Percentiles rank a stretch among this genome's conserved stretches.
phyloP scores from a whole-genome alignment of 2,329 filamentous ascomycete genomes.

The Ophiostoma pallidulum region DNA sequence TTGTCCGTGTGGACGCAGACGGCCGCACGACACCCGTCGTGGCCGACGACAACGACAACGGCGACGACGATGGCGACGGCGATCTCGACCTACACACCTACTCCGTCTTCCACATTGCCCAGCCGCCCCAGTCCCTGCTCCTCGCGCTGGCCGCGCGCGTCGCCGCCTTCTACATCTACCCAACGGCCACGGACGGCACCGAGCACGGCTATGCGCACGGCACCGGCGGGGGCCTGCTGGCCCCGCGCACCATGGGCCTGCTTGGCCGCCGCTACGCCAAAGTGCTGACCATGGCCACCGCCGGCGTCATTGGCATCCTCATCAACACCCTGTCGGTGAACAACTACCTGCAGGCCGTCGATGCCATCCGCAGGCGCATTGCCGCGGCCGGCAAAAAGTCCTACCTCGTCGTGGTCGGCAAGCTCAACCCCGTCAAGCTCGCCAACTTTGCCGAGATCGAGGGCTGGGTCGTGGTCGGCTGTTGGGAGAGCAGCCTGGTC shows the following conservation, averaged over 20 bases:
- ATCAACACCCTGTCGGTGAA: slow-evolving; percentile 91
- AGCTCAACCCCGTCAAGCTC: slow-evolving; percentile 89
- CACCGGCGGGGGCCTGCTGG: slow-evolving; percentile 9
- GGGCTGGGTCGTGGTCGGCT: slow-evolving; percentile 94
- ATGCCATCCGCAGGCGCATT: slow-evolving; percentile 64
- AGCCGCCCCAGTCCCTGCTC: slow-evolving; percentile 72
- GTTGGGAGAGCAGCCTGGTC: slow-evolving; percentile 91
- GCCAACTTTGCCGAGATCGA: slow-evolving; percentile 95
- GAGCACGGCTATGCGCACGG: too few relatives aligned
- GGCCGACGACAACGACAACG: slow-evolving; percentile 26
- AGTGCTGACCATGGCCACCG: slow-evolving; percentile 68
- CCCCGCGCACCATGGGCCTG: slow-evolving; percentile 38
- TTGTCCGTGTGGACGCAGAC: slow-evolving; percentile 25
- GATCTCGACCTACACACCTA: slow-evolving; percentile 55
- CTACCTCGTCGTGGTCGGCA: slow-evolving; percentile 94
- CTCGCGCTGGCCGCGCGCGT: slow-evolving; percentile 81
- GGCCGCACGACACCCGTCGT: slow-evolving; percentile 18
- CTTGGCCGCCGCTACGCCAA: slow-evolving; percentile 84
- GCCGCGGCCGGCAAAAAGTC: slow-evolving; percentile 78
- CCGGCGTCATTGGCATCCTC: slow-evolving; percentile 81
- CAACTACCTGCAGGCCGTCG: slow-evolving; percentile 77
- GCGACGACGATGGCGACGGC: too few relatives aligned
- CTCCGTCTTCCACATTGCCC: slow-evolving; percentile 71
- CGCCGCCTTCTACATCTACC: slow-evolving; percentile 66
- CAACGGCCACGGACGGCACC: slow-evolving; percentile 21